Evolutionary conservation across 148 eudicot species (phyloP).

Genomic region (Chenopodium album): DNA sequence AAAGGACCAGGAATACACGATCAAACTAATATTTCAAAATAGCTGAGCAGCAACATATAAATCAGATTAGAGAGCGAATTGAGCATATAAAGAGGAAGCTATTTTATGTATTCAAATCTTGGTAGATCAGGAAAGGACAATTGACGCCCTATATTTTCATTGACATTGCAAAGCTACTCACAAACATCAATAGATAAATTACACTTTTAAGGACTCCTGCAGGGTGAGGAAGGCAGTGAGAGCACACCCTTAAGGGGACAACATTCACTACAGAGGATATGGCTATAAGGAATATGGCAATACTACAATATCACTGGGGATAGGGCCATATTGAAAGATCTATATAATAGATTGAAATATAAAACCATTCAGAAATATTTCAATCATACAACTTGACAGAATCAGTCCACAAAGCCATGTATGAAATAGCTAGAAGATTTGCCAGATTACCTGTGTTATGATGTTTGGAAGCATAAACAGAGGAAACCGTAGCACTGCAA

Average conservation of each 20-base stretch:
- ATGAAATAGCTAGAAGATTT: background rate
- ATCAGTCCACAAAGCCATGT: background rate
- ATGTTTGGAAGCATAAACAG: constrained; percentile 93
- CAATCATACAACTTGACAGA: background rate
- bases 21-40: background rate
- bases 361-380: background rate
- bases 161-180: background rate
- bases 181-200: background rate
- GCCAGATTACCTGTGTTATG: constrained; percentile 69
- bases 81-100: background rate
- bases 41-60: background rate
- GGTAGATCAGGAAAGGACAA: too few species aligned
- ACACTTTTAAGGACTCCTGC: background rate
- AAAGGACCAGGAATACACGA: background rate
- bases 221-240: background rate
- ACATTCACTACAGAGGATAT: too few species aligned
- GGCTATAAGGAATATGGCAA: too few species aligned
- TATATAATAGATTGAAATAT: background rate
- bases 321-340: too few species aligned
- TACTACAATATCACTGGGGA: too few species aligned
- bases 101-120: too few species aligned
- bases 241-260: too few species aligned
- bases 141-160: too few species aligned
- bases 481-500: constrained; percentile 86
- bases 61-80: background rate